A percentile compares a stretch with the other conserved stretches of the same genome.
Evolutionary conservation across 2,329 filamentous ascomycete genomes (phyloP).

Genomic region (Trichoderma polysporum): DNA sequence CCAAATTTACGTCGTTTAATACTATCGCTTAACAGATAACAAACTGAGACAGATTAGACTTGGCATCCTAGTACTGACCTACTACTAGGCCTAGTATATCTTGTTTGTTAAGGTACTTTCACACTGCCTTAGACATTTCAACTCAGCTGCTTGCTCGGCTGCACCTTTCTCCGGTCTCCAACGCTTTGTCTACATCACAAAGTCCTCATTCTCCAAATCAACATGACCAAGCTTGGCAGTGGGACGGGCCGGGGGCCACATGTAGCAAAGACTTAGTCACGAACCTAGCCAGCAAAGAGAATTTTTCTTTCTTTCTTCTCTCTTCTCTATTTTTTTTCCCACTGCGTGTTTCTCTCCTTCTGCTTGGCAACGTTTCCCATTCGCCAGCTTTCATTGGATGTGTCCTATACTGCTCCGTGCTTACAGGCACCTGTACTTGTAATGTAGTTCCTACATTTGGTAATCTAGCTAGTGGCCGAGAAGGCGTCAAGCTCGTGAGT

Average conservation of each 20-base stretch:
- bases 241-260: not conserved
- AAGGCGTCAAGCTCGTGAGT: not conserved
- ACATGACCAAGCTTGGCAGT: not conserved
- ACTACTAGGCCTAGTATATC: too few species aligned
- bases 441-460: not conserved
- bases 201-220: not conserved
- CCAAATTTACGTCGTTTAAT: too few species aligned
- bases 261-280: not conserved
- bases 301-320: not conserved
- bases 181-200: not conserved
- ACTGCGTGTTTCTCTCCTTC: not conserved
- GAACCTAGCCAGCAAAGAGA: not conserved
- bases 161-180: constrained; percentile 1
- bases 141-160: not conserved
- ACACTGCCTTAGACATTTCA: too few species aligned
- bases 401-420: not conserved
- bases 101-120: not conserved
- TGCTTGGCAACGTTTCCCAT: not conserved
- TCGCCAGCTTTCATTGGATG: not conserved
- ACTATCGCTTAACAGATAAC: too few species aligned
- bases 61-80: too few species aligned
- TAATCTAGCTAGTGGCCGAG: not conserved
- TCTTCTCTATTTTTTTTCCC: not conserved
- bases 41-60: too few species aligned
- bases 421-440: not conserved